A percentile compares a stretch with the other conserved stretches of the same genome.
Conservation (phyloP, 306 rosid species). For the Cyclanthera cordifolia region DNA sequence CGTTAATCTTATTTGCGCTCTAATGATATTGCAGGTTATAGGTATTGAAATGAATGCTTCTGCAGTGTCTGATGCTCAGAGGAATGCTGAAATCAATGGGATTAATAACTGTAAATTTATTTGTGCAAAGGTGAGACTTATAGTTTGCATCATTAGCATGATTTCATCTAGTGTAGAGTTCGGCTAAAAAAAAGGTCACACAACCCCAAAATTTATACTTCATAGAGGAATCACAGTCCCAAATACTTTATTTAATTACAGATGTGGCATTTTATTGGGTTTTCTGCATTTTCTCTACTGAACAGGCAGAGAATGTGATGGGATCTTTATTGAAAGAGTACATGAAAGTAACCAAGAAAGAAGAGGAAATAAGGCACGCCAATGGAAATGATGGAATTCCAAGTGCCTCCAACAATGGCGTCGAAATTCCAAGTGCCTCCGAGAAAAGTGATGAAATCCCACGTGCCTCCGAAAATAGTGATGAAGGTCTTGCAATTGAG, state of each 20-base stretch:
- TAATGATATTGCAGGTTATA: slow-evolving; percentile 48
- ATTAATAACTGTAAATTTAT: slow-evolving; percentile 71
- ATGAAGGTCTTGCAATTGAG: slow-evolving; percentile 19
- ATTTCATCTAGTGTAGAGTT: not conserved
- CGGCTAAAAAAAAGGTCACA: not conserved
- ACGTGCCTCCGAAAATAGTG: slow-evolving; percentile 21
- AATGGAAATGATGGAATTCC: slow-evolving; percentile 6
- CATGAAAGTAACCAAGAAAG: slow-evolving; percentile 33
- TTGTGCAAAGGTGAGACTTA: slow-evolving; percentile 66
- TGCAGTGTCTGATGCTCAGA: slow-evolving; percentile 74
- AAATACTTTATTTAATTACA: not conserved
- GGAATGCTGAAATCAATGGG: slow-evolving; percentile 90
- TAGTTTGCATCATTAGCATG: slow-evolving; percentile 2
- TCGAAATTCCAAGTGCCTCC: slow-evolving; percentile 17
- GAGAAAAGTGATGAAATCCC: slow-evolving; percentile 23
- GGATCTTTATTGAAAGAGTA: slow-evolving; percentile 76
- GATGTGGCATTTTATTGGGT: slow-evolving; percentile 2
- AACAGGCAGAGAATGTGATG: slow-evolving; percentile 93
- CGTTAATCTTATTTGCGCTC: slow-evolving; percentile 13
- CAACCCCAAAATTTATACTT: not conserved
- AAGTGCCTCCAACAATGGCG: slow-evolving; percentile 20
- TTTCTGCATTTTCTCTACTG: slow-evolving; percentile 10
- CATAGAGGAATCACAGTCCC: not conserved
- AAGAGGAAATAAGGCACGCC: slow-evolving; percentile 18
- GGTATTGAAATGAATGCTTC: slow-evolving; percentile 97